These are phyloP conservation scores for Blastomyces percursus DNA, from an alignment of 2,329 filamentous ascomycete genomes.

Conservation along the genomic window DNA sequence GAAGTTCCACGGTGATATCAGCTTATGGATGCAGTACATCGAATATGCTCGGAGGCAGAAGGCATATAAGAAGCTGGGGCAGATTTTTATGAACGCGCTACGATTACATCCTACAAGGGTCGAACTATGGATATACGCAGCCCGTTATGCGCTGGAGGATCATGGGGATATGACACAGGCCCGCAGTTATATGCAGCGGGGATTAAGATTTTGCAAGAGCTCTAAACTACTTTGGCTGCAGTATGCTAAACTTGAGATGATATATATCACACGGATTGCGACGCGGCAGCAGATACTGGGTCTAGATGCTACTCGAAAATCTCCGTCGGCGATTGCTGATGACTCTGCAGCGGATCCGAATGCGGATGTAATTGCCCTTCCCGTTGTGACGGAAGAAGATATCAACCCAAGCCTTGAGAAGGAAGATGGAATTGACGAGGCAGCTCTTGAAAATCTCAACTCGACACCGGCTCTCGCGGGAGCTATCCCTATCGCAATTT, in stretches of 20 bases:
- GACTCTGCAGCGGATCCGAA: constrained; percentile 35
- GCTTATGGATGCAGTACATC: constrained; percentile 84
- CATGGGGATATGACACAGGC: constrained; percentile 82
- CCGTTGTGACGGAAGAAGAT: constrained; percentile 51
- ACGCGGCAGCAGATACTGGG: constrained; percentile 59
- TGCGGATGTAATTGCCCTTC: constrained; percentile 48
- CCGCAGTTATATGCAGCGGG: constrained; percentile 75
- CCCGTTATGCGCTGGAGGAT: constrained; percentile 63
- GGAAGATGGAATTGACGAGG: constrained; percentile 43
- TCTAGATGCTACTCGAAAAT: constrained; percentile 40
- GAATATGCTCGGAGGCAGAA: constrained; percentile 62
- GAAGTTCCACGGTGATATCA: constrained; percentile 70
- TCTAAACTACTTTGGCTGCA: constrained; percentile 71
- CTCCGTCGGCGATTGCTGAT: constrained; percentile 24
- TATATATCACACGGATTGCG: constrained; percentile 75
- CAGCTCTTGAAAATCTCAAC: constrained; percentile 52
- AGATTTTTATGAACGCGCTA: constrained; percentile 56
- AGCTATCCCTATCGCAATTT: constrained; percentile 88
- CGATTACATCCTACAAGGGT: constrained; percentile 75
- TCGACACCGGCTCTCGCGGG: constrained; percentile 75
- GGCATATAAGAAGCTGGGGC: constrained; percentile 49
- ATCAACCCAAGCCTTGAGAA: constrained; percentile 44
- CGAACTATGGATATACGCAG: constrained; percentile 74
- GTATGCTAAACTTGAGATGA: constrained; percentile 84
- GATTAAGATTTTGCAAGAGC: constrained; percentile 74